Evolutionary conservation across 2,329 filamentous ascomycete species (phyloP), one percentile per base, ranked within the genome.

Genomic region (Biscogniauxia sp.): DNA sequence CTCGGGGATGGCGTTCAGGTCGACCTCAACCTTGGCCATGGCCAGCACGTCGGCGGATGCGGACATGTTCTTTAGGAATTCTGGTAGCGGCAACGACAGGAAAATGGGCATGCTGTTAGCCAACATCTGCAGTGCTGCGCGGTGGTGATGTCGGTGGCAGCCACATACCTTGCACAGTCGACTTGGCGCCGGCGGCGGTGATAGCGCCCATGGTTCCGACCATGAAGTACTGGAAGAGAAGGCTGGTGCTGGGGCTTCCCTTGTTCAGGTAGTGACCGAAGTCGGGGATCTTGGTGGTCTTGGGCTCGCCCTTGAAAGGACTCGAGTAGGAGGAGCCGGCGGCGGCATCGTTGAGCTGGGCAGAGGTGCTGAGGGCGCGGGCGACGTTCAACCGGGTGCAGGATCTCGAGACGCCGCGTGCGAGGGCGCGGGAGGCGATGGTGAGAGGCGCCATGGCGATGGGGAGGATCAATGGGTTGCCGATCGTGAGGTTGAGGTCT

Each of bases 31-130:
- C 89, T 99, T 99, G 79, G 95, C 95, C 88, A 97, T 96, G 77
- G 96, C 95, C 81, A 99, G 82, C 75, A 99, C 93, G 75, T 99
- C 95, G 80, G 95, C 95, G 64, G 95, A 99, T 66, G 95, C 95
- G 74, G 94, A 96, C 96, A 99, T 98, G 88, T 97, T 99, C 83
- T 97, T 92, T 68, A 99, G 86, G 87, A 99, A 99, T 82, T 99
- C 95, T 99, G 80, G 68, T 69, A 60, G 61, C 45, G 19, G 17
- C 13, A 19, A 17, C 9, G 15, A 23, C 45, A n/a, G 23, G 26
- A 53, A 9, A 56, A 50, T n/a, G 52, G 26, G 49, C 32, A 28
- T 50, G 13, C 20, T 49, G 52, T 26, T 19, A 19, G 53, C 41
- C 20, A 11, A 23, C 45, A 37, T 26, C 52, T 45, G 20, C 41